Evolutionary conservation across 2,329 filamentous ascomycete species (phyloP), one percentile per base, ranked within the genome.

Genomic region (Lachnellula subtilissima): DNA sequence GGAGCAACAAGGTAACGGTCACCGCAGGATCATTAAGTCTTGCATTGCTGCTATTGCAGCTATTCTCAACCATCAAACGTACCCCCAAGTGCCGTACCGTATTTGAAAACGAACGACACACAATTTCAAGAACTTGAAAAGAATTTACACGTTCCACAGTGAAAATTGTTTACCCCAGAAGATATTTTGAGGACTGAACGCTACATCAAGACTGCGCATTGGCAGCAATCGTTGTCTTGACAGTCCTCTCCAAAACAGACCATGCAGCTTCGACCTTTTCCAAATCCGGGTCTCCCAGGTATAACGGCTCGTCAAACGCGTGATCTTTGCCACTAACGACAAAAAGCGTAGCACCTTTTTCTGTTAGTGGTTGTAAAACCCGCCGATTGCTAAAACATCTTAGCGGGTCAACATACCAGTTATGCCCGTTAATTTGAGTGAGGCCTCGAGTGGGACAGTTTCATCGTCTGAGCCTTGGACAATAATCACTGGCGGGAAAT

Each of bases 201-300:
- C 14, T 40, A 15, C 37, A 40, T 40, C 5, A 40, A 32, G 2
- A 32, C 28, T 11, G 5, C 37, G 5, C 14, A 40, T 40, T 40
- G 9, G 28, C 37, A 40, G 4, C 37, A 17, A 39, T 5, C 14
- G 14, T 39, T 14, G 12, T 39, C 14, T 39, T 39, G 12, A 76
- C 54, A 48, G 76, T 69, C 58, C 75, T 48, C 40, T 57, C 55
- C 17, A 57, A 19, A 14, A 22, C 35, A 8, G 9, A 25, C 52
- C 55, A 57, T n/a, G 46, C 52, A 25, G 42, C 9, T 28, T 54
- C 39, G 12, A 52, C 40, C n/a, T 47, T 17, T 32, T 15, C 11
- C 15, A 51, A 19, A 19, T 25, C 40, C 15, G 37, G 23, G 35
- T 57, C 52, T 12, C 51, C 55, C 6, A 53, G 19, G 22, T 54